Conservation (phyloP, 805 yeast genomes). For the Cephaloascus fragrans region DNA sequence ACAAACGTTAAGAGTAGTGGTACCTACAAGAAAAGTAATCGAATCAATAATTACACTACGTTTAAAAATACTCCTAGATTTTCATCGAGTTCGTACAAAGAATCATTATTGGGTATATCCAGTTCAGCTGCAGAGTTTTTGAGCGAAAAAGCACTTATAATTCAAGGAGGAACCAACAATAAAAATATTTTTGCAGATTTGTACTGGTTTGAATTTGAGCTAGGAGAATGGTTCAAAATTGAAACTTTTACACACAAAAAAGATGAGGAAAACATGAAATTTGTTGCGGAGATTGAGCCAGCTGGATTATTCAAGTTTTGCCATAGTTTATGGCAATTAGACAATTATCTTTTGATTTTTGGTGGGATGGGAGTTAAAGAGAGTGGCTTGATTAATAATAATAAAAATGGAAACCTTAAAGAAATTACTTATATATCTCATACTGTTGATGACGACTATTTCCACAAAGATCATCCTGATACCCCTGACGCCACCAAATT, state of each 20-base stretch:
- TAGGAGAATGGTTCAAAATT: slow-evolving; percentile 28
- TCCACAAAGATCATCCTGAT: too few species aligned
- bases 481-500: neutral
- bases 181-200: slow-evolving; percentile 31
- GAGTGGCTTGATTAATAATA: neutral
- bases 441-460: neutral
- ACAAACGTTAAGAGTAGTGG: neutral
- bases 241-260: slow-evolving; percentile 13
- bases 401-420: neutral
- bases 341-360: slow-evolving; percentile 8
- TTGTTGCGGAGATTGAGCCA: slow-evolving; percentile 1
- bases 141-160: slow-evolving; percentile 8
- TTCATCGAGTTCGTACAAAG: neutral
- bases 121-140: neutral
- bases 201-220: slow-evolving; percentile 39
- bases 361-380: slow-evolving; percentile 7
- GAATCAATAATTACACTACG: neutral
- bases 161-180: slow-evolving; percentile 29
- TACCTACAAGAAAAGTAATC: neutral
- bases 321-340: slow-evolving; percentile 8
- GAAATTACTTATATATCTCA: slow-evolving; percentile 5
- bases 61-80: neutral
- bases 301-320: slow-evolving; percentile 7
- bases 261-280: slow-evolving; percentile 6
- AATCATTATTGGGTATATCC: neutral